A percentile compares a stretch with the other conserved stretches of the same genome.
These are phyloP conservation scores for Xanthoconium purpureum DNA, from an alignment of 768 basidiomycete genomes.

Conservation along the genomic window DNA sequence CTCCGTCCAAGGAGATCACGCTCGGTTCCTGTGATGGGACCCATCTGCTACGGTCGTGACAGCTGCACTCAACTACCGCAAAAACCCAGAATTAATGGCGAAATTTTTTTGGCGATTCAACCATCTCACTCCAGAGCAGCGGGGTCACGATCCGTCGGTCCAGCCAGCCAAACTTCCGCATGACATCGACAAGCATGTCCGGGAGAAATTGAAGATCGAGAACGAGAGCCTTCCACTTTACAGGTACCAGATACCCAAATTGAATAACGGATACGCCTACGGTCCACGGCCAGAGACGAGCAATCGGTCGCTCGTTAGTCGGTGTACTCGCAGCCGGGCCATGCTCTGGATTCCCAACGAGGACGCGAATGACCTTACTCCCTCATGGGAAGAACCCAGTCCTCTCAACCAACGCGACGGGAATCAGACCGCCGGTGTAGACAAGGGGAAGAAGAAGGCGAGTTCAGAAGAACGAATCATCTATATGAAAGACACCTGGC, in stretches of 20 bases:
- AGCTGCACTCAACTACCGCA: not conserved
- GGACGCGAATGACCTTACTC: no score
- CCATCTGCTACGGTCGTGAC: constrained; percentile 7
- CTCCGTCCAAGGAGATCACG: constrained; percentile 22
- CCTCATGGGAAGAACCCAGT: not conserved
- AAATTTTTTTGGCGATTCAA: not conserved
- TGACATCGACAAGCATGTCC: not conserved
- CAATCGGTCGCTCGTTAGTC: not conserved
- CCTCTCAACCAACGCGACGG: not conserved
- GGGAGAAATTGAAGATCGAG: not conserved
- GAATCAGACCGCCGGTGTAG: not conserved
- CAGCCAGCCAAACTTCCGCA: not conserved
- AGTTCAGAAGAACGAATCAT: not conserved
- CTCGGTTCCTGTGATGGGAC: constrained; percentile 37
- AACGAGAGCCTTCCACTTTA: not conserved
- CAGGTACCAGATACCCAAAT: not conserved
- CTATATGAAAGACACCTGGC: constrained; percentile 8
- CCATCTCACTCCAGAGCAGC: not conserved
- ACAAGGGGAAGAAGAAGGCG: not conserved
- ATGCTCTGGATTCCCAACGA: not conserved
- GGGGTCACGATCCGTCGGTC: not conserved
- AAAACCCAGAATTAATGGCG: not conserved
- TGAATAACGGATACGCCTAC: not conserved
- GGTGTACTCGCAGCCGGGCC: not conserved
- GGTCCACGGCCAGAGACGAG: not conserved